These are phyloP conservation scores for Nicotiana noctiflora DNA, from an alignment of 257 asterid species.

Conservation along the genomic window DNA sequence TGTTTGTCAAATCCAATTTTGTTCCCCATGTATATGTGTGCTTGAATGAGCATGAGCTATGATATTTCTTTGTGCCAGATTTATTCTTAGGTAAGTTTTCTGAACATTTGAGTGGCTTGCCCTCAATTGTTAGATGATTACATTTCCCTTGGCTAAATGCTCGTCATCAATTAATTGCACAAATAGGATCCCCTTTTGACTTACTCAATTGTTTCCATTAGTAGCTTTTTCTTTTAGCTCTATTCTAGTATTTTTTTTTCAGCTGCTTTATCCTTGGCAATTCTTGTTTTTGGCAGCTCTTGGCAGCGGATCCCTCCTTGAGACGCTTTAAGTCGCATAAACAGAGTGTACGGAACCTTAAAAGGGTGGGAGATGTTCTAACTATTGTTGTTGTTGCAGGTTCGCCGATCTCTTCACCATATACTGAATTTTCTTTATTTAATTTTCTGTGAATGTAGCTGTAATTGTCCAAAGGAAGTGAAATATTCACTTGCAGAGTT, in stretches of 20 bases:
- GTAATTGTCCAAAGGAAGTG: background rate
- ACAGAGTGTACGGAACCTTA: slow-evolving; percentile 48
- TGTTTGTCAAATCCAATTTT: background rate
- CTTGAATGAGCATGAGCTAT: background rate
- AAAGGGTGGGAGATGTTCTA: slow-evolving; percentile 55
- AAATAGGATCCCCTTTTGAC: background rate
- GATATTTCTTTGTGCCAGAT: background rate
- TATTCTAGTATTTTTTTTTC: background rate
- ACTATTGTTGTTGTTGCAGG: slow-evolving; percentile 75
- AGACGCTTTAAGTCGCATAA: slow-evolving; percentile 11
- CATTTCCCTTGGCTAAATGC: background rate
- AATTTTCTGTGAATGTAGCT: background rate
- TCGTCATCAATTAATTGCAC: background rate
- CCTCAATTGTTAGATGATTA: background rate
- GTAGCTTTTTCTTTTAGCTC: background rate
- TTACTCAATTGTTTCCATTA: background rate
- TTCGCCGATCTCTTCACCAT: slow-evolving; percentile 18
- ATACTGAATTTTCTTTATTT: background rate
- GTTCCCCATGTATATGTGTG: background rate
- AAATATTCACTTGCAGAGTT: too few relatives aligned
- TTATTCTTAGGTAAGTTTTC: background rate
- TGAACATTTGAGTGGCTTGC: background rate
- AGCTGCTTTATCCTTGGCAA: background rate
- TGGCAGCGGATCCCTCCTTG: slow-evolving; percentile 60
- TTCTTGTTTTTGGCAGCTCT: slow-evolving; percentile 47